Evolutionary conservation across 2,329 filamentous ascomycete species (phyloP), one percentile per base, ranked within the genome.

Genomic region (Neobulgaria alba): DNA sequence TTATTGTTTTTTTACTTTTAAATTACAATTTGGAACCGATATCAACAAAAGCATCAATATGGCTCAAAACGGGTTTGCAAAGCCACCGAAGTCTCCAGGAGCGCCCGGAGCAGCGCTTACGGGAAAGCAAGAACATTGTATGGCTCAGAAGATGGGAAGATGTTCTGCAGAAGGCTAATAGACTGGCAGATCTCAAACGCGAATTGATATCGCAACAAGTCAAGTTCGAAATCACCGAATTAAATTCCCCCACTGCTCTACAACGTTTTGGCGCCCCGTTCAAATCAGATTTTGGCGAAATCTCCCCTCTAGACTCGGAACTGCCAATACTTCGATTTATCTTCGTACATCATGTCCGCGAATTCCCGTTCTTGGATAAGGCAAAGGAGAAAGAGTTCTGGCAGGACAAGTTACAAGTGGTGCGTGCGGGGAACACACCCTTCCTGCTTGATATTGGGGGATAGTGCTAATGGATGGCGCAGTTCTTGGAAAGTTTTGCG

Each of bases 341-440:
- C 58, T 98, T 98, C 60, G 92, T 96, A 40, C 84, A 96, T 60
- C 89, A 96, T 79, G 79, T 98, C 45, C 87, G 92, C 57, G 93
- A 96, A 57, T 98, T 98, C 57, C 92, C 92, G 1, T 98, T 98
- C 59, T 75, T 98, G 49, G 88, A 98, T 64, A 87, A 94, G 70
- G 92, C 92, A 16, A 83, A 79, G 58, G 92, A 98, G 73, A 95
- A 96, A 73, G 92, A 98, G 65, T 98, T 98, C 58, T 98, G 92
- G 92, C 92, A 98, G 67, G 88, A 96, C 61, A 96, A 94, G 63
- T 69, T 98, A 46, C 92, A 98, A 69, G 77, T 89, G 59, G 86
- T 94, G 66, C n/a, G n/a, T n/a, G n/a, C n/a, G n/a, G n/a, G 53
- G 84, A 10, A 9, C 5, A 8, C 4, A 17, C n/a, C n/a, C 33